Conservation (phyloP, 108 stramenopile genomes). For the Fistulifera solaris region DNA sequence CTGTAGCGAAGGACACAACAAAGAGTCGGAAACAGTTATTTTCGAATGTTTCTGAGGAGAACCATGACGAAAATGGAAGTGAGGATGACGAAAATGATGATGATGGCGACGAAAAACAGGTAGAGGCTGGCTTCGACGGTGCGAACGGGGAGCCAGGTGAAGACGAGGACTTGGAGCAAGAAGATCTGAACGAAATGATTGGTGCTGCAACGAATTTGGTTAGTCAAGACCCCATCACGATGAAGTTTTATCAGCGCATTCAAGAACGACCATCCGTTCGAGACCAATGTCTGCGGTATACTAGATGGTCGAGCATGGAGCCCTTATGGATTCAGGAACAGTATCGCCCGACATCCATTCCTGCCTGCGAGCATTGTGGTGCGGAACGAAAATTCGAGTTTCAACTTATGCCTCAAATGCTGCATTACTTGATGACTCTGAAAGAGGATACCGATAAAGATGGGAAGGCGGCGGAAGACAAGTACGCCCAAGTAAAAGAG, state of each 20-base stretch:
- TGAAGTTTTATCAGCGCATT: constrained; percentile 62
- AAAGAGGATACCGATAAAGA: constrained; percentile 9
- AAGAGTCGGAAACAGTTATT: not conserved
- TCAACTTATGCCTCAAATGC: constrained; percentile 84
- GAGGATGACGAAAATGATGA: not conserved
- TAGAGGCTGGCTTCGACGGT: constrained; percentile 3
- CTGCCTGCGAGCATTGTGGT: constrained; percentile 64
- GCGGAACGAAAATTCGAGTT: constrained; percentile 67
- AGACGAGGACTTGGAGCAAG: constrained; percentile 67
- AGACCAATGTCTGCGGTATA: constrained; percentile 71
- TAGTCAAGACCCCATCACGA: constrained; percentile 56
- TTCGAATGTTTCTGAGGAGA: not conserved
- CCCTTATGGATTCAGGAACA: constrained; percentile 56
- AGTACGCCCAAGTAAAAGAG: constrained; percentile 28
- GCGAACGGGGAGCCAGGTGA: constrained; percentile 26
- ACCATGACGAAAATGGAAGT: not conserved
- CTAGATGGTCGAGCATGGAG: constrained; percentile 39
- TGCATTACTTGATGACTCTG: constrained; percentile 42
- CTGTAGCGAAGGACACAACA: not conserved
- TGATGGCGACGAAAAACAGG: not conserved
- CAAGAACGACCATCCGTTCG: constrained; percentile 40
- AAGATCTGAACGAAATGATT: constrained; percentile 62
- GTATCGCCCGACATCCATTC: constrained; percentile 28
- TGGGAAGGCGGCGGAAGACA: constrained; percentile 9
- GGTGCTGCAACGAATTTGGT: constrained; percentile 36